A percentile compares a stretch with the other conserved stretches of the same genome.
phyloP scores from a whole-genome alignment of 768 basidiomycete species.

The Kwoniella bestiolae region DNA sequence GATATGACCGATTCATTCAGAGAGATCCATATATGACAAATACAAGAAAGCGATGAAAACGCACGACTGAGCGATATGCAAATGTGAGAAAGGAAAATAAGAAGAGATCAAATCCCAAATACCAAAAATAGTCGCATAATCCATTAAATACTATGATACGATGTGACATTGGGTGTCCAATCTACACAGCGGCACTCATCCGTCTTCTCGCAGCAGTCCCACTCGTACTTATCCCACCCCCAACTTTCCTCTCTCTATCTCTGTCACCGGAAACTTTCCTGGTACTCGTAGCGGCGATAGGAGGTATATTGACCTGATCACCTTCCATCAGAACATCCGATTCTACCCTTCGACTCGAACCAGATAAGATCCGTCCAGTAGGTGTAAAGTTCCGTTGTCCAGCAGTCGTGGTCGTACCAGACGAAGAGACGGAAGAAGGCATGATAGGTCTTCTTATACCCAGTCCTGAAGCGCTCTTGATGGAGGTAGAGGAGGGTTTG shows the following conservation, averaged over 20 bases:
- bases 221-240: background rate
- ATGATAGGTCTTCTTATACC: conserved; percentile 15
- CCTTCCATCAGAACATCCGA: conserved; percentile 8
- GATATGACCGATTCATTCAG: too few relatives aligned
- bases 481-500: background rate
- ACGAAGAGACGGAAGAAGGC: conserved; percentile 6
- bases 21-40: too few relatives aligned
- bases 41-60: background rate
- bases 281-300: background rate
- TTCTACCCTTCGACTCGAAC: background rate
- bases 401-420: background rate
- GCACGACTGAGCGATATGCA: too few relatives aligned
- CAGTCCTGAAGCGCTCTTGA: background rate
- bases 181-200: conserved; percentile 9
- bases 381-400: conserved; percentile 14
- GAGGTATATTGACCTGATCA: background rate
- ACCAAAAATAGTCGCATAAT: background rate
- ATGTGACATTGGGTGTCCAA: background rate
- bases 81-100: background rate
- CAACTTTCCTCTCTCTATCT: too few relatives aligned
- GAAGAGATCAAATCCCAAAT: background rate
- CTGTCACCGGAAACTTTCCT: background rate
- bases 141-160: too few relatives aligned
- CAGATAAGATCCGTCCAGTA: background rate
- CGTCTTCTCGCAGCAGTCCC: conserved; percentile 1